Evolutionary conservation across 2,329 filamentous ascomycete species (phyloP), one percentile per base, ranked within the genome.

Genomic region (Botrytis fragariae): DNA sequence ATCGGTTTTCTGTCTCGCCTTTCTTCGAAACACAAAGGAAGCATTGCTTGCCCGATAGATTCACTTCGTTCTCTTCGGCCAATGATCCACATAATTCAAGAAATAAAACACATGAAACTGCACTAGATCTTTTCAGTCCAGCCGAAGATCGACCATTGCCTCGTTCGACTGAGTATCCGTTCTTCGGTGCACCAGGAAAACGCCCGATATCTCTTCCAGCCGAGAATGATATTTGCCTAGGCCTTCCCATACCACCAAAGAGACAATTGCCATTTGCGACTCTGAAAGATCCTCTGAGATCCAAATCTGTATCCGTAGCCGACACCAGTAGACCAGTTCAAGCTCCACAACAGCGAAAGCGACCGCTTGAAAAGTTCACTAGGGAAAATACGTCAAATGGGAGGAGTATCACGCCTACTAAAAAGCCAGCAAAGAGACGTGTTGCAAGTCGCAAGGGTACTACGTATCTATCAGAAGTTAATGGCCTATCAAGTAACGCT

Each of bases 261-360:
- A 75, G 77, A 63, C 72, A 76, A 61, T 72, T 80, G n/a, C 79
- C 80, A 5, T 80, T 80, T 39, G 72, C 74, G 8, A 77, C 72
- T 29, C 59, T 72, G 22, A 74, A 63, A 68, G 57, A 69, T 10
- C 7, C 39, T 60, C 18, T 14, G 6, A 35, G 44, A 22, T 3
- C 37, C 32, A 42, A 20, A 37, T n/a, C 54, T 48, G 32, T 20
- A 5, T 69, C 37, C 5, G 54, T 62, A 10, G 62, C 75, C 35
- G 54, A 57, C 9, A 42, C 67, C 10, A 48, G 37, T 44, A 3
- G 22, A 22, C 14, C 22, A 39, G 51, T 25, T 25, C 48, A 32
- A 69, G 25, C 9, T 39, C 16, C 57, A 32, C 7, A 29, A 20
- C 37, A 57, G 16, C 63, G 39, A 61, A 69, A 72, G 63, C 59